Percentiles rank a stretch among this genome's conserved stretches.
Evolutionary conservation across 2,329 filamentous ascomycete genomes (phyloP).

Genomic region (Colletotrichum godetiae): DNA sequence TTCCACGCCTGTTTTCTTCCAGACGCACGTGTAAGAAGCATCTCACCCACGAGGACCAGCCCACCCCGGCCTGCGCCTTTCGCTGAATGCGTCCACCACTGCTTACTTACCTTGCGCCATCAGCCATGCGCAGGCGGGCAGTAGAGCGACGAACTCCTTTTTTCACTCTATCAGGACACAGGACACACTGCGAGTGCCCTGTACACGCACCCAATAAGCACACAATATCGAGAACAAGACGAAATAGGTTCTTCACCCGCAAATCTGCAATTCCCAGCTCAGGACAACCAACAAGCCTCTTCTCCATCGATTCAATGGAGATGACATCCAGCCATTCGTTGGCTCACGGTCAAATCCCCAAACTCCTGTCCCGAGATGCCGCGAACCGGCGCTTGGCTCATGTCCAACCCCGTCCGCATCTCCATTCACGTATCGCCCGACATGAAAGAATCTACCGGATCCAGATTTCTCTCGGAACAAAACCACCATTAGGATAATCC

Average conservation of each 20-base stretch:
- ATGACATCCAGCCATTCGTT: not conserved
- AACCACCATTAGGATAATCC: not conserved
- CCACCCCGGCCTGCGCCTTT: not conserved
- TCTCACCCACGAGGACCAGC: not conserved
- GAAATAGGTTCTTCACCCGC: no score
- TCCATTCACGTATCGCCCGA: not conserved
- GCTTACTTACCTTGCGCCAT: not conserved
- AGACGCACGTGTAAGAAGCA: slow-evolving; percentile 8
- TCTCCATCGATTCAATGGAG: not conserved
- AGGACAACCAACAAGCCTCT: not conserved
- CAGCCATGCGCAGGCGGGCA: not conserved
- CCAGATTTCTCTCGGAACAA: slow-evolving; percentile 15
- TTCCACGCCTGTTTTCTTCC: not conserved
- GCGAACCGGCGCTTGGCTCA: slow-evolving; percentile 15
- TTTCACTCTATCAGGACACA: not conserved
- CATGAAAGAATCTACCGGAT: slow-evolving; percentile 23
- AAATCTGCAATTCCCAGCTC: not conserved
- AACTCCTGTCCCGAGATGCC: slow-evolving; percentile 15
- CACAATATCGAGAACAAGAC: not conserved
- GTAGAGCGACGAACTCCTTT: not conserved
- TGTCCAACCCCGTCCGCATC: slow-evolving; percentile 1
- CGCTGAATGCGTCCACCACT: not conserved
- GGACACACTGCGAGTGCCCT: not conserved
- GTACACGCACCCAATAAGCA: not conserved
- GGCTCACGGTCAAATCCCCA: not conserved